Evolutionary conservation across 1,284 basidiomycete genomes (phyloP).

Genomic region (Marasmius sp.): DNA sequence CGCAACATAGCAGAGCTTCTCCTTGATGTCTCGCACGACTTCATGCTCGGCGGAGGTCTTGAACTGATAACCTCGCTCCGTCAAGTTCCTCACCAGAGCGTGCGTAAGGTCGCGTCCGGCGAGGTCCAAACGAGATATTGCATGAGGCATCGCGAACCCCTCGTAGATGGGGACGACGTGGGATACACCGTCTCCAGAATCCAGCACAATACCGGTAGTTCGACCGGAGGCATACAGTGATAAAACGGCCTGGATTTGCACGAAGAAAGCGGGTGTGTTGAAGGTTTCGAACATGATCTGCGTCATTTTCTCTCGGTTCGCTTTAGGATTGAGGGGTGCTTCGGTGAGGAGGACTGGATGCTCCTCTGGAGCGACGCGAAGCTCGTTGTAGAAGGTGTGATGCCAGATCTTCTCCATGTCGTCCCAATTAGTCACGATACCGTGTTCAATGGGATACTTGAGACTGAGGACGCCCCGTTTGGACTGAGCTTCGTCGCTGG

Average conservation of each 20-base stretch:
- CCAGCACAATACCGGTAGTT: conserved; percentile 12
- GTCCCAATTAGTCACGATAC: conserved; percentile 16
- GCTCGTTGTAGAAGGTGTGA: conserved; percentile 14
- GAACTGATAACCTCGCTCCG: conserved; percentile 10
- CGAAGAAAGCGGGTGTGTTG: conserved; percentile 12
- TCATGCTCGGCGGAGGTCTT: conserved; percentile 8
- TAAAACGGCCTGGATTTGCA: conserved; percentile 13
- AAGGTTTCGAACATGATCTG: conserved; percentile 16
- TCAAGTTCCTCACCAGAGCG: conserved; percentile 11
- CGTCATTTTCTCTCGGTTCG: conserved; percentile 15
- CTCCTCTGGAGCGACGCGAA: conserved; percentile 14
- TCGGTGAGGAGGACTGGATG: conserved; percentile 14
- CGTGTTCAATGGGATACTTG: conserved; percentile 14
- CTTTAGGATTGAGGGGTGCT: conserved; percentile 14
- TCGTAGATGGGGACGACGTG: conserved; percentile 15
- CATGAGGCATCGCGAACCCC: conserved; percentile 12
- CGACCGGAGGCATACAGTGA: conserved; percentile 13
- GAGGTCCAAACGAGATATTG: conserved; percentile 10
- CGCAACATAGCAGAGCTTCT: conserved; percentile 13
- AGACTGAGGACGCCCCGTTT: conserved; percentile 13
- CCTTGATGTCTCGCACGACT: conserved; percentile 13
- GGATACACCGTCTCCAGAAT: conserved; percentile 12
- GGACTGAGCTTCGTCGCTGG: conserved; percentile 12
- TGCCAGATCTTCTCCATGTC: conserved; percentile 17
- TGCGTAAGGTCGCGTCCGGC: conserved; percentile 11